Base-by-base conservation (phyloP, 352 stramenopile species). In the Phytophthora fragariae region DNA sequence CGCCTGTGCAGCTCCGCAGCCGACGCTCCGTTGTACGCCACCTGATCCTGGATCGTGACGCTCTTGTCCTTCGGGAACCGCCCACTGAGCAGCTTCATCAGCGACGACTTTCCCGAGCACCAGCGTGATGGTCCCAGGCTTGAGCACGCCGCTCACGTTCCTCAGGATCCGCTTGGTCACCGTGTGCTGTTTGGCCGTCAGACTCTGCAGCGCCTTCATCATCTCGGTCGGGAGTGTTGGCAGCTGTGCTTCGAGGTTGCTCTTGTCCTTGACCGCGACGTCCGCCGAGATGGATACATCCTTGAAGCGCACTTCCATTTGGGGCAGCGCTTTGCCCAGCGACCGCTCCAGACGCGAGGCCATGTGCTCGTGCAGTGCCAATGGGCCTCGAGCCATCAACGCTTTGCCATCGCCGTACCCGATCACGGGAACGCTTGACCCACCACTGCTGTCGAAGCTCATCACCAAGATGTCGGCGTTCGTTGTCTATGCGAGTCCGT, bases 1-100 rank as follows among this genome's bases (percentile, higher is more conserved):
- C 55, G 31, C 19, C 62, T 77, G 41, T 66, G 44, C 33, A 70
- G 41, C 9, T 61, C 46, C 2, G n/a, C n/a, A 5, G 12, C 11
- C 19, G 53, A 8, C 10, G 33, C 50, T 15, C 62, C 62, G 21
- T 70, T 70, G 63, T 64, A 70, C 44, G 63, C 60, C 39, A 80
- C 54, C 9, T 64, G 27, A 5, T 68, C 73, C 11, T 76, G 53
- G 12, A 80, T 19, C 24, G 54, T 49, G 33, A 77, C 41, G 44
- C 57, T 49, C 21, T 74, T 79, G 21, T 39, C 14, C n/a, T 39
- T 47, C 0, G 61, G 58, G 55, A 80, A 77, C 8, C 70, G 47
- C 6, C 62, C 68, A 33, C 69, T 68, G 10, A 77, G 58, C n/a
- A 75, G 17, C 35, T 77, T 80, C 44, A 80, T 49, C 11, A 80